Evolutionary conservation across 78 protist species (phyloP), one percentile per base, ranked within the genome.

Genomic region (Goniomonas avonlea): DNA sequence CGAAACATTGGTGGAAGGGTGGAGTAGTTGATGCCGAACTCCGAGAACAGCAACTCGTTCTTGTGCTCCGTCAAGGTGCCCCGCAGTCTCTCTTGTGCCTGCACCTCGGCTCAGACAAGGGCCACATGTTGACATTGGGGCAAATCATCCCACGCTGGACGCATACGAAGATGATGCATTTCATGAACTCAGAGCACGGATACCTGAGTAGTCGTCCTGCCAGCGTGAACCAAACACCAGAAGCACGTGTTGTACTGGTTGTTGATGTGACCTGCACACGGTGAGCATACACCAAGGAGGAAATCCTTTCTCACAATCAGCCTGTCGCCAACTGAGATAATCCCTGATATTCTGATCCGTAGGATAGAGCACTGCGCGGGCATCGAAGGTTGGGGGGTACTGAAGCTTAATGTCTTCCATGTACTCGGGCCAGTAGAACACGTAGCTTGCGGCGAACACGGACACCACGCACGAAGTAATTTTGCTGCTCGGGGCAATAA

Each of bases 201-300:
- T n/a, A n/a, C n/a, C n/a, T n/a, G n/a, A n/a, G n/a, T n/a, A n/a
- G n/a, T n/a, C n/a, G n/a, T n/a, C n/a, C n/a, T n/a, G n/a, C n/a
- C n/a, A n/a, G n/a, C n/a, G n/a, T 79, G 53, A 11, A 93, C 93
- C 77, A 93, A 81, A 45, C 84, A 69, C 92, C 93, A 93, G 68
- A 86, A 93, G 34, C 79, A 50, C 21, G 92, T 85, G 86, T 93
- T 93, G 79, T 85, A 93, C 21, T 91, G 39, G 61, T 88, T 89
- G 59, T 93, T 93, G 71, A 93, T 91, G 83, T 93, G 96, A 45
- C 89, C 89, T 79, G n/a, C n/a, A n/a, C n/a, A n/a, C n/a, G n/a
- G n/a, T n/a, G n/a, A n/a, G n/a, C n/a, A n/a, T n/a, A n/a, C n/a
- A n/a, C n/a, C 47, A 45, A 3, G 2, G 9, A 13, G 39, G 34